Percentiles rank a stretch among this genome's conserved stretches.
phyloP scores from a whole-genome alignment of 1,284 basidiomycete genomes.

The Cutaneotrichosporon mucoides region DNA sequence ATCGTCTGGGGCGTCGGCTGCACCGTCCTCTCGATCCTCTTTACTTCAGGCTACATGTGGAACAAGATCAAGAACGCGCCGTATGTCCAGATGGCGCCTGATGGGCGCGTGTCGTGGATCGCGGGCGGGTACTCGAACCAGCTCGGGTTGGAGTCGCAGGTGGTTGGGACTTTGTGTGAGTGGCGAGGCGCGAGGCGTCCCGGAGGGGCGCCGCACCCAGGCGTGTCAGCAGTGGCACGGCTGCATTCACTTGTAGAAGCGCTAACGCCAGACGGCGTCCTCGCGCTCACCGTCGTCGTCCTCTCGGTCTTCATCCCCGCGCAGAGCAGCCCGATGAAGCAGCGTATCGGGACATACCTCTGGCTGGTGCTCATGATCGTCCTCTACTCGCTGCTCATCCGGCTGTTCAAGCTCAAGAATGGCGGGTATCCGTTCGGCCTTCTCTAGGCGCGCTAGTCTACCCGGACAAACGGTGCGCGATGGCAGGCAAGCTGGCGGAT shows the following conservation, averaged over 20 bases:
- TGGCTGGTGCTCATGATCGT: slow-evolving; percentile 80
- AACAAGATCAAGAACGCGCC: slow-evolving; percentile 83
- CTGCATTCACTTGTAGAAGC: too few species aligned
- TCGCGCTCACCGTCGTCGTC: slow-evolving; percentile 77
- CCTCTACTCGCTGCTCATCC: slow-evolving; percentile 81
- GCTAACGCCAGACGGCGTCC: slow-evolving; percentile 65
- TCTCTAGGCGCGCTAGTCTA: slow-evolving; percentile 3
- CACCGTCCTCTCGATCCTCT: slow-evolving; percentile 66
- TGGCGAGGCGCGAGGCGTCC: slow-evolving; percentile 19
- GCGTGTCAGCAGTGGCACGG: too few species aligned
- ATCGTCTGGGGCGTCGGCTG: slow-evolving; percentile 60
- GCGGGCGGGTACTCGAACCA: slow-evolving; percentile 85
- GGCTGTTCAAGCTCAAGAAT: slow-evolving; percentile 90
- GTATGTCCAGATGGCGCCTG: slow-evolving; percentile 55
- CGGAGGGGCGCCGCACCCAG: too few species aligned
- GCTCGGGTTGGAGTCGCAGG: slow-evolving; percentile 86
- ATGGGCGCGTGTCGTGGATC: slow-evolving; percentile 68
- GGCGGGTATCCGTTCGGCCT: slow-evolving; percentile 49
- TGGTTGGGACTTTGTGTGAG: slow-evolving; percentile 81
- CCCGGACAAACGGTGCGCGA: too few species aligned
- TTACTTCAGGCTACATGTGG: slow-evolving; percentile 95
- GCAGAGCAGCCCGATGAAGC: slow-evolving; percentile 68
- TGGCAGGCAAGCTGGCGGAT: too few species aligned
- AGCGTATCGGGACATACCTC: slow-evolving; percentile 80
- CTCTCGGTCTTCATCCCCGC: slow-evolving; percentile 76